A percentile compares a stretch with the other conserved stretches of the same genome.
phyloP scores from a whole-genome alignment of 2,329 filamentous ascomycete species.

The Aspergillus transmontanensis region DNA sequence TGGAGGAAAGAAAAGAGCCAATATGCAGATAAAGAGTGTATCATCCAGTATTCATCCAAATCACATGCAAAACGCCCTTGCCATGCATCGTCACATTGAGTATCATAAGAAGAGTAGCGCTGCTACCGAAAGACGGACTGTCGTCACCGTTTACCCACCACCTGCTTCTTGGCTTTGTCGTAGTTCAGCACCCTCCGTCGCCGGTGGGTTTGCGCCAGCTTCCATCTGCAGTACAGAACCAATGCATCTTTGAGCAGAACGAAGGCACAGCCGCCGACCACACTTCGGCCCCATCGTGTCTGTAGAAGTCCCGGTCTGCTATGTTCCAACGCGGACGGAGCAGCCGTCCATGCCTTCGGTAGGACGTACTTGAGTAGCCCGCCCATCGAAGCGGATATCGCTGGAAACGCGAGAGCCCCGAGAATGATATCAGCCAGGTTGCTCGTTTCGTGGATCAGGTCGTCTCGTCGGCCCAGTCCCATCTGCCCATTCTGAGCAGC shows the following conservation, averaged over 20 bases:
- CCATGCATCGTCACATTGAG: slow-evolving; percentile 25
- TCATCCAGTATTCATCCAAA: slow-evolving; percentile 5
- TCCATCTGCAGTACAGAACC: slow-evolving; percentile 60
- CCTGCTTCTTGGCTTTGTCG: slow-evolving; percentile 44
- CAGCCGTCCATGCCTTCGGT: slow-evolving; percentile 67
- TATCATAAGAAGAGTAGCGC: slow-evolving; percentile 13
- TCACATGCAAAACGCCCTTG: slow-evolving; percentile 21
- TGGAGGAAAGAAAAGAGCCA: slow-evolving; percentile 1
- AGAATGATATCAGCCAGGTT: slow-evolving; percentile 63
- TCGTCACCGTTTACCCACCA: slow-evolving; percentile 21
- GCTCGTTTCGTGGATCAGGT: slow-evolving; percentile 56
- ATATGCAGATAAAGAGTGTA: slow-evolving; percentile 13
- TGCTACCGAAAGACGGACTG: background rate
- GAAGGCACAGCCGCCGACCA: slow-evolving; percentile 86
- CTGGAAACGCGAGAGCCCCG: slow-evolving; percentile 77
- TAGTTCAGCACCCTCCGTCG: slow-evolving; percentile 51
- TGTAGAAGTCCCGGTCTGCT: slow-evolving; percentile 70
- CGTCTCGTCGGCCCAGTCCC: slow-evolving; percentile 45
- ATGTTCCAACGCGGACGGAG: slow-evolving; percentile 39
- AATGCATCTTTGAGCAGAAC: slow-evolving; percentile 76
- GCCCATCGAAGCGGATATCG: slow-evolving; percentile 76
- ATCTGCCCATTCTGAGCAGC: slow-evolving; percentile 27
- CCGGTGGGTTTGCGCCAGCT: slow-evolving; percentile 50
- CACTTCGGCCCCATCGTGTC: slow-evolving; percentile 82
- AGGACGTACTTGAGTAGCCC: slow-evolving; percentile 70